Percentiles rank a stretch among this genome's conserved stretches.
phyloP scores from a whole-genome alignment of 2,329 filamentous ascomycete species.

The Podosphaera leucotricha region DNA sequence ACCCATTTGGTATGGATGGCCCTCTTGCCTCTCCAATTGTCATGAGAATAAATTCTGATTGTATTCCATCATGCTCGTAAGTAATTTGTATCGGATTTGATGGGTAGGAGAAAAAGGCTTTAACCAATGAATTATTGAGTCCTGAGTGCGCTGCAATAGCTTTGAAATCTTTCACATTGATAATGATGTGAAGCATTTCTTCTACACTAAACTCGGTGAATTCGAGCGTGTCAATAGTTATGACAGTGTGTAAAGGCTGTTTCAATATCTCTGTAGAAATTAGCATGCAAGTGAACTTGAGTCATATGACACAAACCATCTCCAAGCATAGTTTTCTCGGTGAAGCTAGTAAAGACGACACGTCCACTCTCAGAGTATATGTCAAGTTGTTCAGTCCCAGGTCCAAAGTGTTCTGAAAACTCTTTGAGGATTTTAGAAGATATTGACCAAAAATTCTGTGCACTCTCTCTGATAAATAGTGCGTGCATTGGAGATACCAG shows the following conservation, averaged over 20 bases:
- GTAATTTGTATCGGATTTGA: slow-evolving; percentile 48
- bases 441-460: slow-evolving; percentile 48
- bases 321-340: slow-evolving; percentile 51
- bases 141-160: slow-evolving; percentile 57
- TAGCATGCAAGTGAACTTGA: slow-evolving; percentile 1
- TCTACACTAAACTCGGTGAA: slow-evolving; percentile 55
- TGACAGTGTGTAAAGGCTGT: slow-evolving; percentile 59
- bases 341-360: slow-evolving; percentile 59
- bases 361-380: slow-evolving; percentile 47
- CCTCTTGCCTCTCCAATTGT: slow-evolving; percentile 40
- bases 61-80: slow-evolving; percentile 43
- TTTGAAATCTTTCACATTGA: slow-evolving; percentile 65
- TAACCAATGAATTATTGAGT: slow-evolving; percentile 39
- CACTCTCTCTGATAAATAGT: slow-evolving; percentile 43
- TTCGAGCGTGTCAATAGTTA: slow-evolving; percentile 51
- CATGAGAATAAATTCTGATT: slow-evolving; percentile 63
- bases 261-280: slow-evolving; percentile 40
- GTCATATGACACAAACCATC: slow-evolving; percentile 22
- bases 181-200: slow-evolving; percentile 53
- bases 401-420: slow-evolving; percentile 59
- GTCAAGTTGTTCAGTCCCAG: slow-evolving; percentile 58
- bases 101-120: slow-evolving; percentile 46
- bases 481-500: slow-evolving; percentile 51
- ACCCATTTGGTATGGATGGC: slow-evolving; percentile 9
- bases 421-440: slow-evolving; percentile 47